Percentiles rank a stretch among this genome's conserved stretches.
Conservation (phyloP, 140 eudicot genomes). For the Stevia rebaudiana region DNA sequence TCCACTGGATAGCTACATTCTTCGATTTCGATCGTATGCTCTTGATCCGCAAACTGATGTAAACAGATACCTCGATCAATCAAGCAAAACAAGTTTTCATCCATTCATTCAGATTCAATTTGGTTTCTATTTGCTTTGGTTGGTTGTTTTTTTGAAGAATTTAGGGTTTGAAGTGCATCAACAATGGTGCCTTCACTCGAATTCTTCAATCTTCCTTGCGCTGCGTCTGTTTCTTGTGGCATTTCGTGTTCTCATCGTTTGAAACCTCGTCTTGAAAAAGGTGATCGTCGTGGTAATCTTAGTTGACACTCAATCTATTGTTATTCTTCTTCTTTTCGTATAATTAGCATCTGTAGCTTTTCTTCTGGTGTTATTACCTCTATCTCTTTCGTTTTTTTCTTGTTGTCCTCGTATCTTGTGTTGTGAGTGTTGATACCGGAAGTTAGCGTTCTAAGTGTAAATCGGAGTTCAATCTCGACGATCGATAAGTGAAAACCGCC, state of each 20-base stretch:
- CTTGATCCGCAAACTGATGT: conserved; percentile 4
- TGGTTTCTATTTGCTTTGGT: conserved; percentile 2
- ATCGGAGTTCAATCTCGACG: conserved; percentile 14
- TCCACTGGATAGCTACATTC: not conserved
- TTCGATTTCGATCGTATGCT: not conserved
- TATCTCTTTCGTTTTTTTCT: not conserved
- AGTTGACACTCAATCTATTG: conserved; percentile 46
- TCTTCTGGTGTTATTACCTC: not conserved
- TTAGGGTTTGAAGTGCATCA: conserved; percentile 59
- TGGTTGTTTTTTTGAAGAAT: too few species aligned
- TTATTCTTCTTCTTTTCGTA: not conserved
- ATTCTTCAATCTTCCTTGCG: conserved; percentile 23
- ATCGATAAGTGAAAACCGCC: not conserved
- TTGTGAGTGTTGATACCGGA: not conserved
- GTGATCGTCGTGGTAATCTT: conserved; percentile 99
- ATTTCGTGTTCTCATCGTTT: conserved; percentile 68
- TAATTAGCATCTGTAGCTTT: conserved; percentile 13
- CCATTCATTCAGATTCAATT: not conserved
- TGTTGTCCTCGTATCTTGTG: not conserved
- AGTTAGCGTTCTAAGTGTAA: not conserved
- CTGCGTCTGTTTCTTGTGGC: conserved; percentile 26
- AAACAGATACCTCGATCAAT: not conserved
- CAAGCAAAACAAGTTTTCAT: not conserved
- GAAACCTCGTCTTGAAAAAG: conserved; percentile 71
- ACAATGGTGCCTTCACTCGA: conserved; percentile 61